Evolutionary conservation across 2,329 filamentous ascomycete genomes (phyloP).

Genomic region (Colletotrichum destructivum): DNA sequence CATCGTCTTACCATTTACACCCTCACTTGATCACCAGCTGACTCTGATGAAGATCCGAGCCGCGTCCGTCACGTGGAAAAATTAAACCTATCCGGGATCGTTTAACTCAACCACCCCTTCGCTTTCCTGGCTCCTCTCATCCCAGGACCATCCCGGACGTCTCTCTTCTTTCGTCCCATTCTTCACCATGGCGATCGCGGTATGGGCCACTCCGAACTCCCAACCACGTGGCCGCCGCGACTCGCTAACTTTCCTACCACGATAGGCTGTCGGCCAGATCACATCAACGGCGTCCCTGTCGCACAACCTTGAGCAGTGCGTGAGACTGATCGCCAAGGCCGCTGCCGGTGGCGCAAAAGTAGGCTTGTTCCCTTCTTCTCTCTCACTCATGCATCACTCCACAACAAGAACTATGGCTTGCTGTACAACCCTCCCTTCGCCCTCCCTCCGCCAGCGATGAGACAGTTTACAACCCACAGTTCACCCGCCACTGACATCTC

Average conservation of each 20-base stretch:
- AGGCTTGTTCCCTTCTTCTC: constrained; percentile 37
- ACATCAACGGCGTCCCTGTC: constrained; percentile 85
- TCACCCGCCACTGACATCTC: neutral
- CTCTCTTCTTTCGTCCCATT: constrained; percentile 21
- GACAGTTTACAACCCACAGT: neutral
- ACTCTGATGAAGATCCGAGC: neutral
- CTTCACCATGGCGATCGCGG: constrained; percentile 49
- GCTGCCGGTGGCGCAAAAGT: constrained; percentile 85
- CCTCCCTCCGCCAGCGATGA: neutral
- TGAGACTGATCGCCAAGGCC: constrained; percentile 79
- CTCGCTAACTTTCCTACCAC: constrained; percentile 20
- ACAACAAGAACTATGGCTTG: neutral
- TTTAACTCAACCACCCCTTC: neutral
- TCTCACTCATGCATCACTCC: neutral
- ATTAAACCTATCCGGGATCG: too few relatives aligned
- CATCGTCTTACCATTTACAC: neutral
- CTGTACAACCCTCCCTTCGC: neutral
- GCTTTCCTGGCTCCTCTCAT: neutral
- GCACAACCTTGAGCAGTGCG: constrained; percentile 86
- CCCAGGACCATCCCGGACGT: constrained; percentile 1
- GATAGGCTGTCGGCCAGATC: constrained; percentile 88
- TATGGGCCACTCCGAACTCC: constrained; percentile 38
- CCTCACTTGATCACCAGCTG: neutral
- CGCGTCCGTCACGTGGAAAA: neutral
- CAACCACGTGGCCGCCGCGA: constrained; percentile 22